phyloP scores from a whole-genome alignment of 73 alveolate species.

The Symbiodinium natans region DNA sequence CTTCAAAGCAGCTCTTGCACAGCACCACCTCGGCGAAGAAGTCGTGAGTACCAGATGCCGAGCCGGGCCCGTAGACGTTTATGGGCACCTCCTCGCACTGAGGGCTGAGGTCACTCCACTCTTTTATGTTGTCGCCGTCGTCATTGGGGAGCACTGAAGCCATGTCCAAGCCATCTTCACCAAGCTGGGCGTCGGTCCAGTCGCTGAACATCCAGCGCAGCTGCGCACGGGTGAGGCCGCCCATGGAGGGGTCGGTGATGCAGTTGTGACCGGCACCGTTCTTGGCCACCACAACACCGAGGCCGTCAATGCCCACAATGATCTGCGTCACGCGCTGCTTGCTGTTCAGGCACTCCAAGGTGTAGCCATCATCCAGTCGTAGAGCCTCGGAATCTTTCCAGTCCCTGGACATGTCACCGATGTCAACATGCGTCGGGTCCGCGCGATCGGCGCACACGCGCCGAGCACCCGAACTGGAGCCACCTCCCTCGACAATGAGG shows the following conservation, averaged over 20 bases:
- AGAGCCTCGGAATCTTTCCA: conserved; percentile 1
- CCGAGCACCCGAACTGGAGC: conserved; percentile 28
- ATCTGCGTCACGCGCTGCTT: conserved; percentile 73
- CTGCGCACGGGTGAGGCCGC: conserved; percentile 63
- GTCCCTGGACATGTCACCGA: conserved; percentile 14
- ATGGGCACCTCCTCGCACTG: neutral
- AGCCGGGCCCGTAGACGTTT: conserved; percentile 5
- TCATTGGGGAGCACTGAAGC: neutral
- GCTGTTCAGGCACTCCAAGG: conserved; percentile 13
- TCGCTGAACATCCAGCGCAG: conserved; percentile 46
- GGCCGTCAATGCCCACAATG: neutral
- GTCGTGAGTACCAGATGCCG: conserved; percentile 3
- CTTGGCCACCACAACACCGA: conserved; percentile 18
- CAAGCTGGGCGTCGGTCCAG: conserved; percentile 18
- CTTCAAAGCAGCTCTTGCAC: neutral
- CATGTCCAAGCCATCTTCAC: neutral
- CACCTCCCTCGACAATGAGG: conserved; percentile 7
- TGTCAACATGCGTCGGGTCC: conserved; percentile 1
- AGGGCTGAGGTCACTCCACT: conserved; percentile 3
- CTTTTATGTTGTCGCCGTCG: neutral
- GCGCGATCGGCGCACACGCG: neutral
- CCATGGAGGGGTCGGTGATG: conserved; percentile 31
- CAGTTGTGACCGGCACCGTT: conserved; percentile 56
- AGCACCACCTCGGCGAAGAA: conserved; percentile 5
- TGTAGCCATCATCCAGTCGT: conserved; percentile 19